Evolutionary conservation across 805 yeast genomes (phyloP).

Genomic region (Tetrapisispora iriomotensis): DNA sequence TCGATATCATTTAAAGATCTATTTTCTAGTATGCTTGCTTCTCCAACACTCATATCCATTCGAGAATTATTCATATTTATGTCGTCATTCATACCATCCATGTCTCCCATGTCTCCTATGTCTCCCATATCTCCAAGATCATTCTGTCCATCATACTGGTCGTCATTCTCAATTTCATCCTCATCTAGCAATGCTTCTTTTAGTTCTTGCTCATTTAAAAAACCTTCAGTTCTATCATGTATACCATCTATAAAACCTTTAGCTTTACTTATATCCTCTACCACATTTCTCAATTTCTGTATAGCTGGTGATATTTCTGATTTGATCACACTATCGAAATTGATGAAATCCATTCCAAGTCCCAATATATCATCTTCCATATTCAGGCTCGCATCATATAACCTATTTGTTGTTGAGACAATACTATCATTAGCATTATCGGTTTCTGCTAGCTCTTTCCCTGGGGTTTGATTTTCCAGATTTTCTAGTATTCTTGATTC

Average conservation of each 20-base stretch:
- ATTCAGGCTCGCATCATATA: neutral
- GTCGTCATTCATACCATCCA: slow-evolving; percentile 6
- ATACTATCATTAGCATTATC: too few species aligned
- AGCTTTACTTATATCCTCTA: slow-evolving; percentile 46
- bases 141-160: slow-evolving; percentile 11
- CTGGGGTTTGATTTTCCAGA: too few species aligned
- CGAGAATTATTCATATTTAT: slow-evolving; percentile 4
- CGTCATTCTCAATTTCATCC: slow-evolving; percentile 14
- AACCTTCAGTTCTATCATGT: slow-evolving; percentile 27
- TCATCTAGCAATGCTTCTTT: slow-evolving; percentile 27
- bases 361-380: slow-evolving; percentile 22
- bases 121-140: slow-evolving; percentile 11
- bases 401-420: neutral
- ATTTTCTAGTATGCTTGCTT: neutral
- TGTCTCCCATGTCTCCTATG: slow-evolving; percentile 9
- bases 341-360: slow-evolving; percentile 28
- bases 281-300: slow-evolving; percentile 45
- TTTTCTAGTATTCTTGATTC: too few species aligned
- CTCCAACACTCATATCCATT: neutral
- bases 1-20: neutral
- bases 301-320: slow-evolving; percentile 62
- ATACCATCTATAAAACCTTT: slow-evolving; percentile 36
- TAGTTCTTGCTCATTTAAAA: slow-evolving; percentile 24
- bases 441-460: too few species aligned
- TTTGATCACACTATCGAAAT: slow-evolving; percentile 23